These are phyloP conservation scores for Megacollybia marginata DNA, from an alignment of 768 basidiomycete species.

Conservation along the genomic window DNA sequence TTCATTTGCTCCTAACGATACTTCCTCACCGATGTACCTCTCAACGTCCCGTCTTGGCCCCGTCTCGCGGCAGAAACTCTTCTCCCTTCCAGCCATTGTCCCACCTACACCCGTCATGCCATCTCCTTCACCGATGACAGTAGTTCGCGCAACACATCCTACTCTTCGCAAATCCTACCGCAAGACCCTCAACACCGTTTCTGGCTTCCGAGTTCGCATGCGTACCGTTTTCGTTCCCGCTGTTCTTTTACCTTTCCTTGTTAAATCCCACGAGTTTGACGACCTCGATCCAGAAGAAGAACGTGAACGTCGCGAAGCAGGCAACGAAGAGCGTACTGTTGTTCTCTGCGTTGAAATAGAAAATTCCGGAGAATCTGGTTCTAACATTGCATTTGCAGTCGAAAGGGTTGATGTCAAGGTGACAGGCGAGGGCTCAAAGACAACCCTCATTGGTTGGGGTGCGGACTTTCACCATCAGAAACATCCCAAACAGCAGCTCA, in stretches of 20 bases:
- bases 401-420: slow-evolving; percentile 72
- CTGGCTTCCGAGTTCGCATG: slow-evolving; percentile 88
- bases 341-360: slow-evolving; percentile 91
- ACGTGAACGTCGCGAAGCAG: slow-evolving; percentile 55
- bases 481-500: slow-evolving; percentile 1
- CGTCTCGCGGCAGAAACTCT: slow-evolving; percentile 57
- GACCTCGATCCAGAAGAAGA: slow-evolving; percentile 34
- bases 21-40: slow-evolving; percentile 32
- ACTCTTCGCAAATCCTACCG: slow-evolving; percentile 84
- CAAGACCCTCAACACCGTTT: slow-evolving; percentile 68
- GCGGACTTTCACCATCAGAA: slow-evolving; percentile 26
- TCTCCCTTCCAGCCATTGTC: slow-evolving; percentile 48
- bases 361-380: slow-evolving; percentile 62
- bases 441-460: slow-evolving; percentile 46
- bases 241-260: slow-evolving; percentile 51
- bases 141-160: slow-evolving; percentile 42
- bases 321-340: slow-evolving; percentile 74
- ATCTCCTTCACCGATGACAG: slow-evolving; percentile 44
- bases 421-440: slow-evolving; percentile 53
- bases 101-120: slow-evolving; percentile 33
- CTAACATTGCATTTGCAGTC: slow-evolving; percentile 62
- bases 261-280: slow-evolving; percentile 22
- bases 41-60: slow-evolving; percentile 69
- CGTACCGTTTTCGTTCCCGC: slow-evolving; percentile 90
- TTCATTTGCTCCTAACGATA: slow-evolving; percentile 8